phyloP scores from a whole-genome alignment of 371 early-diverging fungal species.

The Rhizopus sp. region DNA sequence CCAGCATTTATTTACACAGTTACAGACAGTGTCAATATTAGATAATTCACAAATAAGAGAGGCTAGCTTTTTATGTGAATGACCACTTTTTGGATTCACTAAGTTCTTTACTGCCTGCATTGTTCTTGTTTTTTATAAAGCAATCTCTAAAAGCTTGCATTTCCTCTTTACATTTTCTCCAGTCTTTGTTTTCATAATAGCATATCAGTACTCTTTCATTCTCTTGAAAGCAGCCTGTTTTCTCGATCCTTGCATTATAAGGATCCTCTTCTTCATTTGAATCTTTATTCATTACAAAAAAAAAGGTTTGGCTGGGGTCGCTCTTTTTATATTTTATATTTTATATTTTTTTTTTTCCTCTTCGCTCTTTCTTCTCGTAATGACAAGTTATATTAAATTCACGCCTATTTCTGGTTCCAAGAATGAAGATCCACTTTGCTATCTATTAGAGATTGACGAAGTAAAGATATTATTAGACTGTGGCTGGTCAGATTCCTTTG shows the following conservation, averaged over 20 bases:
- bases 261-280: slow-evolving; percentile 60
- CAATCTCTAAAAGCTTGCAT: slow-evolving; percentile 76
- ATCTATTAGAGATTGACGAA: slow-evolving; percentile 89
- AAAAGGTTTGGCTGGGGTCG: background rate
- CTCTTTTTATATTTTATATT: background rate
- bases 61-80: slow-evolving; percentile 46
- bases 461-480: slow-evolving; percentile 92
- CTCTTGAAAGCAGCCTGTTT: slow-evolving; percentile 73
- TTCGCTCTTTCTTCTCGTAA: slow-evolving; percentile 13
- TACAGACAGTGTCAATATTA: slow-evolving; percentile 34
- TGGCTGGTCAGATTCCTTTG: slow-evolving; percentile 82
- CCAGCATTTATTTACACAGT: slow-evolving; percentile 20
- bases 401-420: slow-evolving; percentile 85
- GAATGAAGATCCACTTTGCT: slow-evolving; percentile 84
- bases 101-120: slow-evolving; percentile 49
- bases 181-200: slow-evolving; percentile 76
- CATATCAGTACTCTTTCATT: slow-evolving; percentile 79
- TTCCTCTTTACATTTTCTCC: slow-evolving; percentile 73
- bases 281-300: background rate
- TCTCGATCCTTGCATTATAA: slow-evolving; percentile 62
- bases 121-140: slow-evolving; percentile 58
- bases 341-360: background rate
- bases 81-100: slow-evolving; percentile 21
- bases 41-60: slow-evolving; percentile 45
- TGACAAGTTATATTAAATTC: slow-evolving; percentile 79